Percentiles rank a stretch among this genome's conserved stretches.
Conservation (phyloP, 2,329 filamentous ascomycete species). For the Phialophora expanda region DNA sequence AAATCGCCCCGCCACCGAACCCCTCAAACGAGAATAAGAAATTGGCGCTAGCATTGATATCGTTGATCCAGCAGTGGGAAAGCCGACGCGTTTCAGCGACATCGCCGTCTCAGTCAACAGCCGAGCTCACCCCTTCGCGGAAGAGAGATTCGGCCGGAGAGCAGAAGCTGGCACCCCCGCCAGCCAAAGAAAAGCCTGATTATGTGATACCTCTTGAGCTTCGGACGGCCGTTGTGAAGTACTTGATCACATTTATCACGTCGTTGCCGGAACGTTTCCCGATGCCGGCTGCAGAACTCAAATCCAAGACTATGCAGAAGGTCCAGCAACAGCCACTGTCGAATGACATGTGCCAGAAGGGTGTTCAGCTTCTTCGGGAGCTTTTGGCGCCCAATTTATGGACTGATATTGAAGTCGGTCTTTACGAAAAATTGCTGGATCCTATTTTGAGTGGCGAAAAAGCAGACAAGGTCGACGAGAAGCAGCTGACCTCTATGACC, state of each 20-base stretch:
- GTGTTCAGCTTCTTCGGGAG: slow-evolving; percentile 79
- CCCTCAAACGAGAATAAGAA: slow-evolving; percentile 91
- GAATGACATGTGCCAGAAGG: slow-evolving; percentile 83
- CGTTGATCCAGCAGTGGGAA: slow-evolving; percentile 91
- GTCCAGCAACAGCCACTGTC: slow-evolving; percentile 59
- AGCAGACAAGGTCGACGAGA: slow-evolving; percentile 79
- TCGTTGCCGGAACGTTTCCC: slow-evolving; percentile 84
- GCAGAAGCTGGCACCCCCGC: slow-evolving; percentile 60
- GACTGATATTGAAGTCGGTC: slow-evolving; percentile 88
- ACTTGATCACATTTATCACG: slow-evolving; percentile 93
- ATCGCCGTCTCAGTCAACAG: slow-evolving; percentile 48
- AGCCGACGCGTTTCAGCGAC: slow-evolving; percentile 67
- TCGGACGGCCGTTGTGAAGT: slow-evolving; percentile 85
- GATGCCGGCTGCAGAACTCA: slow-evolving; percentile 64
- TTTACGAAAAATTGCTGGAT: slow-evolving; percentile 89
- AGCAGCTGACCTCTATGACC: slow-evolving; percentile 71
- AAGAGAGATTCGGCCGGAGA: slow-evolving; percentile 49
- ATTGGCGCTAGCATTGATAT: slow-evolving; percentile 87
- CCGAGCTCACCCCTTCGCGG: slow-evolving; percentile 71
- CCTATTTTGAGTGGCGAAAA: slow-evolving; percentile 83
- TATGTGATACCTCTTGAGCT: slow-evolving; percentile 71
- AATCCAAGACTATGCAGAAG: slow-evolving; percentile 49
- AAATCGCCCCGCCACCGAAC: slow-evolving; percentile 82
- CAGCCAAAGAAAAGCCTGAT: slow-evolving; percentile 57
- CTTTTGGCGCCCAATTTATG: slow-evolving; percentile 86